Evolutionary conservation across 192 early-diverging fungal genomes (phyloP), one percentile per base, ranked within the genome.

Genomic region (Coemansia brasiliensis): DNA sequence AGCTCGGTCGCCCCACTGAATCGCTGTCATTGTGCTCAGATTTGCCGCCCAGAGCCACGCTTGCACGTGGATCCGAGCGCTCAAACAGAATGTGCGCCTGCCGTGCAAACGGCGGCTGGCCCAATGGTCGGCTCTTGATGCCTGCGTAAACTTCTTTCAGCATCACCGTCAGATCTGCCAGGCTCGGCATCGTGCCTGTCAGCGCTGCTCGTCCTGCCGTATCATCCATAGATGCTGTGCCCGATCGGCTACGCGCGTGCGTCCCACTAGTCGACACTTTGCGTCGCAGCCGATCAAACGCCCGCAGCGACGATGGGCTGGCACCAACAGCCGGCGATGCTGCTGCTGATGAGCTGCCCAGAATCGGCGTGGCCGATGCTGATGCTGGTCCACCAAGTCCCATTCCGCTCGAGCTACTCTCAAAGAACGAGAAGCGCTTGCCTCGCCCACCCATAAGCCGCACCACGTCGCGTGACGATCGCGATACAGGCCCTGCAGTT

Each of bases 391-490:
- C 32, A 12, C 32, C 35, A 8, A 21, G 24, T 11, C 22, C 51
- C 51, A 27, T 22, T 41, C 57, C 7, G 38, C 57, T 39, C 25
- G 37, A 46, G 55, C 57, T 68, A 29, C 55, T 54, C 46, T 80
- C 77, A 37, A 80, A 74, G 52, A 80, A 70, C 18, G 77, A 80
- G 17, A 80, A 80, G 26, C 77, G 71, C 77, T 80, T 80, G 11
- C 77, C 67, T 9, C 77, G 70, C 17, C 58, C 62, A 0, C 71
- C 70, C 72, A 80, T 80, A 58, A 80, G 62, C 41, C 77, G 66
- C 27, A 70, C 71, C 1, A 80, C 72, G 39, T 80, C 77, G 18
- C 77, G 77, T 12, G 77, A 80, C 1, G 72, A 55, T 4, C 77
- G 66, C 25, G 77, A 44, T 24, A 46, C 75, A 4, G 74, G 58